A percentile compares a stretch with the other conserved stretches of the same genome.
Evolutionary conservation across 352 stramenopile species (phyloP).

Genomic region (Phytophthora citrophthora): DNA sequence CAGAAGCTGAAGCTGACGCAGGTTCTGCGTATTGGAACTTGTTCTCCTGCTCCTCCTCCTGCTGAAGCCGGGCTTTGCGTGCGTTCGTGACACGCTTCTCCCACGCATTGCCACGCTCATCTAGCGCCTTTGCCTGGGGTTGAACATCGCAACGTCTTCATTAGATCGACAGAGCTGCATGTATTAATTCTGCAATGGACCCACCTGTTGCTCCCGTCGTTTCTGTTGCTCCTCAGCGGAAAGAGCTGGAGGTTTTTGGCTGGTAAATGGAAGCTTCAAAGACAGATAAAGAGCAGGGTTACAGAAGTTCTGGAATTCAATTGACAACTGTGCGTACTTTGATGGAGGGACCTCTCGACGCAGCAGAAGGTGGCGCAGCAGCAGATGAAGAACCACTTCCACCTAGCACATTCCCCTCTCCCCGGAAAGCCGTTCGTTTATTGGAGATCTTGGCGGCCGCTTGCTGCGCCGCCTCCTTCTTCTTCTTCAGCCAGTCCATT

Average conservation of each 20-base stretch:
- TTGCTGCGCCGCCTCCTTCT: conserved; percentile 78
- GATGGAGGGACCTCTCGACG: conserved; percentile 22
- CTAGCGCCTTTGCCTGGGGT: conserved; percentile 58
- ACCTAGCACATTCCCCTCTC: conserved; percentile 71
- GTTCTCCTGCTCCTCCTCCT: conserved; percentile 57
- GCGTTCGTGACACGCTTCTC: conserved; percentile 72
- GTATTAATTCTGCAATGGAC: not conserved
- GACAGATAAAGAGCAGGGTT: not conserved
- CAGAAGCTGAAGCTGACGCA: not conserved
- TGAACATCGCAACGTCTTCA: not conserved
- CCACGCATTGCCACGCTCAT: conserved; percentile 66
- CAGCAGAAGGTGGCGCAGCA: conserved; percentile 7
- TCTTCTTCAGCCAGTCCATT: conserved; percentile 87
- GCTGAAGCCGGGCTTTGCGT: conserved; percentile 51
- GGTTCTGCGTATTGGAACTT: conserved; percentile 44
- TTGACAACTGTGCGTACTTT: conserved; percentile 27
- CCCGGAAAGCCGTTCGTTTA: conserved; percentile 67
- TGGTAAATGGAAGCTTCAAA: conserved; percentile 47
- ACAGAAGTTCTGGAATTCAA: not conserved
- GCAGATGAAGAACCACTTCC: not conserved
- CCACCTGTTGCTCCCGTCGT: conserved; percentile 69
- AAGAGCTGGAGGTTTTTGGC: conserved; percentile 42
- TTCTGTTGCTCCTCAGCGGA: conserved; percentile 62
- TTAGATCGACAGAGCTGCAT: not conserved
- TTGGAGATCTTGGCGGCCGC: conserved; percentile 79